phyloP scores from a whole-genome alignment of 495 filamentous ascomycete species.

The Aspergillus homomorphus region DNA sequence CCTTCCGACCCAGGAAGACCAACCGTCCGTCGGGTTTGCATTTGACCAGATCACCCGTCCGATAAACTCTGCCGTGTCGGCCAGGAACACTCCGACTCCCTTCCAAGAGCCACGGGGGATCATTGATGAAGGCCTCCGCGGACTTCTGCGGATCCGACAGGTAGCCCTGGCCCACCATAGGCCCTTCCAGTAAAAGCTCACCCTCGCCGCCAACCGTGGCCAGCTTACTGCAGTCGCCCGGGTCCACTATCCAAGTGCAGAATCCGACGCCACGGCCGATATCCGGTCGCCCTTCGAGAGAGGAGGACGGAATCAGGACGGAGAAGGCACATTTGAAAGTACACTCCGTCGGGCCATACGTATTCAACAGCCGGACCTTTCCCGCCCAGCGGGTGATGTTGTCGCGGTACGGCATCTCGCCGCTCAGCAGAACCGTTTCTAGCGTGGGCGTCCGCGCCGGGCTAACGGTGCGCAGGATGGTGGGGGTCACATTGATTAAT shows the following conservation, averaged over 20 bases:
- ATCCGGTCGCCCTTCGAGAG: background rate
- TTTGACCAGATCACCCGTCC: background rate
- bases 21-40: background rate
- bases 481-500: no score
- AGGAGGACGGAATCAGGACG: no score
- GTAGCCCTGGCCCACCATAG: background rate
- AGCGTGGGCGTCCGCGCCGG: no score
- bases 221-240: background rate
- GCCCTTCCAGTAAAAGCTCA: background rate
- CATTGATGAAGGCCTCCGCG: background rate
- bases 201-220: background rate
- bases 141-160: background rate
- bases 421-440: no score
- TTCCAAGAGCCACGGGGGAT: background rate
- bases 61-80: background rate
- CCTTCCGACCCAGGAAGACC: background rate
- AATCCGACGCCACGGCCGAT: background rate
- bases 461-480: no score
- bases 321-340: no score
- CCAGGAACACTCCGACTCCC: no score
- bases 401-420: no score
- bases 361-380: no score
- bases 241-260: background rate
- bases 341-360: no score
- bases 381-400: no score